Conservation (phyloP, 140 eudicot species). For the Cichorium intybus region DNA sequence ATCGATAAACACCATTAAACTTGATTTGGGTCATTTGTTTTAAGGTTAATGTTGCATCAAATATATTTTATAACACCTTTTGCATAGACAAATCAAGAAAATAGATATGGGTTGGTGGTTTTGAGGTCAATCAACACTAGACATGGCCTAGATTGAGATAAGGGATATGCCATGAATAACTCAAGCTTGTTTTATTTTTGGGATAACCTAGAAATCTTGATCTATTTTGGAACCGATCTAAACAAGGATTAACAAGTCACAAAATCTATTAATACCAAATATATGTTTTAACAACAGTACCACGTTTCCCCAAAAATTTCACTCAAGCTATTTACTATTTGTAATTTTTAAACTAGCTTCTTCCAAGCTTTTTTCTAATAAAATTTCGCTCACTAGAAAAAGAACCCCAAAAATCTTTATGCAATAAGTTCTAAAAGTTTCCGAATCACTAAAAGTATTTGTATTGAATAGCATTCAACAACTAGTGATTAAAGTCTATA, state of each 20-base stretch:
- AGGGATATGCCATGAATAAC: slow-evolving; percentile 33
- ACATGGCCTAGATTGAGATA: slow-evolving; percentile 28
- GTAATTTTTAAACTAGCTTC: too few species aligned
- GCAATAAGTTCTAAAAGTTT: too few species aligned
- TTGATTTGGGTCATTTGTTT: slow-evolving; percentile 17
- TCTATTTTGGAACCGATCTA: slow-evolving; percentile 18
- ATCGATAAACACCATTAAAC: slow-evolving; percentile 16
- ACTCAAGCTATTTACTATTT: too few species aligned
- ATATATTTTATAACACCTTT: slow-evolving; percentile 22
- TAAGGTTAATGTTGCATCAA: slow-evolving; percentile 20
- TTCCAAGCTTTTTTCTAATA: too few species aligned
- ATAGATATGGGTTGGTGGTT: slow-evolving; percentile 8
- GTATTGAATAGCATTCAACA: not conserved
- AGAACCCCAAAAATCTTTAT: too few species aligned
- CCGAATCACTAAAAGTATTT: too few species aligned
- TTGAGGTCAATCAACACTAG: slow-evolving; percentile 32
- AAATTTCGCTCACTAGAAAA: too few species aligned
- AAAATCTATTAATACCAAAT: not conserved
- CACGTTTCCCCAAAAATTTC: too few species aligned
- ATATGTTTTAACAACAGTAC: too few species aligned
- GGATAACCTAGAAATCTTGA: slow-evolving; percentile 27
- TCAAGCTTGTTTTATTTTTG: slow-evolving; percentile 19
- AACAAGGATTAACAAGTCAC: slow-evolving; percentile 20
- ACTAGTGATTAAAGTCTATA: not conserved
- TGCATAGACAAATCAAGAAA: slow-evolving; percentile 33